phyloP scores from a whole-genome alignment of 495 filamentous ascomycete species.

The Aspergillus avenaceus region DNA sequence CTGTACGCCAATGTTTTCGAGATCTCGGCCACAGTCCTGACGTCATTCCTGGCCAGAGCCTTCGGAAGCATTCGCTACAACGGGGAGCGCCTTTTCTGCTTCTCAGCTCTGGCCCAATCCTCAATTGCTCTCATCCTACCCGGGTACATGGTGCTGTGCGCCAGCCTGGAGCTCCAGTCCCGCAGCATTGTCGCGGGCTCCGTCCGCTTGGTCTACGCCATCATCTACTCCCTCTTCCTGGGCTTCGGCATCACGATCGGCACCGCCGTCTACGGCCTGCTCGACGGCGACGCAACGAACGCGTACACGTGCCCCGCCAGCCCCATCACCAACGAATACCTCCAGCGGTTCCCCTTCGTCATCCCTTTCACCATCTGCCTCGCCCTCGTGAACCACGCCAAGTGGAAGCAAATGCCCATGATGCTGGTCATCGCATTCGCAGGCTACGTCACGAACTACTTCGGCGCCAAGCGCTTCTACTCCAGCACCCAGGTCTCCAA shows the following conservation, averaged over 20 bases:
- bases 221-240: constrained; percentile 92
- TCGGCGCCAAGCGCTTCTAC: constrained; percentile 64
- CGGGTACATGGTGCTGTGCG: constrained; percentile 80
- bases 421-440: constrained; percentile 80
- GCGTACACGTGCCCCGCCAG: constrained; percentile 60
- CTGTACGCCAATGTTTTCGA: constrained; percentile 85
- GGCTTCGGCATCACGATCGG: constrained; percentile 98
- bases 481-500: constrained; percentile 75
- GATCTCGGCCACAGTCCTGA: constrained; percentile 78
- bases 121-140: constrained; percentile 91
- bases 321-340: constrained; percentile 48
- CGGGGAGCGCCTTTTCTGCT: constrained; percentile 72
- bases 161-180: constrained; percentile 83
- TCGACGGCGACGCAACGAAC: constrained; percentile 71
- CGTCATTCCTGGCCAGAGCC: constrained; percentile 82
- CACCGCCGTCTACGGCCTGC: constrained; percentile 79
- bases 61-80: constrained; percentile 72
- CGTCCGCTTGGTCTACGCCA: constrained; percentile 92
- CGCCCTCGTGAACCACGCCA: constrained; percentile 81
- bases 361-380: constrained; percentile 77
- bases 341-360: constrained; percentile 66
- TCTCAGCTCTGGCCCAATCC: constrained; percentile 86
- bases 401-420: constrained; percentile 82
- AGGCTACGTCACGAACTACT: constrained; percentile 87
- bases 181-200: constrained; percentile 83